These are phyloP conservation scores for Plantago coronopus DNA, from an alignment of 305 asterid genomes.

Conservation along the genomic window DNA sequence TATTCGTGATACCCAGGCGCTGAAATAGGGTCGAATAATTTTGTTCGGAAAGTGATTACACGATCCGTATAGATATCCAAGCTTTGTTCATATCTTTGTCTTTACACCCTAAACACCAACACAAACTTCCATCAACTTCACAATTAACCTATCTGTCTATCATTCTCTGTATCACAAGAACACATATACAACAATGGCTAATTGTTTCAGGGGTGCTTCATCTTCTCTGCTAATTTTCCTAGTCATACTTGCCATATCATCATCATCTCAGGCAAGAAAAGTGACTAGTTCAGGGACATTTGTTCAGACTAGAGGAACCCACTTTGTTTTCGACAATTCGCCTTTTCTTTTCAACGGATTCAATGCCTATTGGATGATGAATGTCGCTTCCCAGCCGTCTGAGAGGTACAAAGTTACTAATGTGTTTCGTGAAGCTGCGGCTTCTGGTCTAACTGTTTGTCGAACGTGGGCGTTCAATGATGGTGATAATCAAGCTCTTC, in stretches of 20 bases:
- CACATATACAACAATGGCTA: neutral
- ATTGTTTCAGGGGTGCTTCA: constrained; percentile 4
- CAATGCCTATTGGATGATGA: constrained; percentile 76
- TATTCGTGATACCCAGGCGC: too few relatives aligned
- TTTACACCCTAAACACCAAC: too few relatives aligned
- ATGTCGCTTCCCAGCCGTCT: constrained; percentile 43
- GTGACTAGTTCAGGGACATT: constrained; percentile 29
- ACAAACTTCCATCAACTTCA: too few relatives aligned
- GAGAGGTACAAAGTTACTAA: constrained; percentile 48
- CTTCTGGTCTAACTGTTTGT: constrained; percentile 54
- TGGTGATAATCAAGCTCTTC: constrained; percentile 50
- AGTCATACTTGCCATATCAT: neutral
- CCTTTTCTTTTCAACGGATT: constrained; percentile 75
- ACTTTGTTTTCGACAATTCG: constrained; percentile 42
- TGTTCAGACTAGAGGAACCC: constrained; percentile 37
- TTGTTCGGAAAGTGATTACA: too few relatives aligned
- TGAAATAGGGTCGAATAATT: too few relatives aligned
- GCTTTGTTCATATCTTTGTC: too few relatives aligned
- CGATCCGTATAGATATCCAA: too few relatives aligned
- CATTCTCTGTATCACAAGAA: too few relatives aligned
- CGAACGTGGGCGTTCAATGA: constrained; percentile 75
- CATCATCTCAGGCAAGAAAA: constrained; percentile 7
- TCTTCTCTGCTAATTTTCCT: neutral
- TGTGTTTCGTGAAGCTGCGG: constrained; percentile 50
- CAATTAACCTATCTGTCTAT: too few relatives aligned